phyloP scores from a whole-genome alignment of 2,329 filamentous ascomycete genomes.

The Aspergillus sojae region DNA sequence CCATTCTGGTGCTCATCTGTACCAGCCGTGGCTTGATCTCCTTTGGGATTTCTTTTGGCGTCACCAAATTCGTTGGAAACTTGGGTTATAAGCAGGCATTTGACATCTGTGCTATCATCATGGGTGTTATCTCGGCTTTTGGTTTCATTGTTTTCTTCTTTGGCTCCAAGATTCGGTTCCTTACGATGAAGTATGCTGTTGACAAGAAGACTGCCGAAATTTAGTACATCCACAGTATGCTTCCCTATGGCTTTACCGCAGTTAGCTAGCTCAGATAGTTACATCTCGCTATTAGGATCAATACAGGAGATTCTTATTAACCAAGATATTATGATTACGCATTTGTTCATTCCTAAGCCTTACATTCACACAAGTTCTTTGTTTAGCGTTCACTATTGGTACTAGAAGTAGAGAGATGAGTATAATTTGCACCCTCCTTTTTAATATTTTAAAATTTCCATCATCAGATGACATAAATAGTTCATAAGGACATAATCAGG shows the following conservation, averaged over 20 bases:
- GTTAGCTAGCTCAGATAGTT: background rate
- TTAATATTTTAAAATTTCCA: too few relatives aligned
- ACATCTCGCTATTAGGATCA: background rate
- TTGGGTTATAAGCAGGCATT: background rate
- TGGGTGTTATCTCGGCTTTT: background rate
- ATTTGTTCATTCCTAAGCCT: too few relatives aligned
- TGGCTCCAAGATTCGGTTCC: background rate
- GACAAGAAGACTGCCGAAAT: background rate
- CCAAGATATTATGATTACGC: too few relatives aligned
- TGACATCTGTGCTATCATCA: background rate
- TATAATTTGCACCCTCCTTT: too few relatives aligned
- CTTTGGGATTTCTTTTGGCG: background rate
- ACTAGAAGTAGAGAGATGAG: too few relatives aligned
- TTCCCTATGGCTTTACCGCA: too few relatives aligned
- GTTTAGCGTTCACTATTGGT: too few relatives aligned
- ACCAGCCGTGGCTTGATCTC: background rate
- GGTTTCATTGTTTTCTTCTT: background rate
- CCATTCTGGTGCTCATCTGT: background rate
- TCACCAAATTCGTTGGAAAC: background rate
- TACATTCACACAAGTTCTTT: too few relatives aligned
- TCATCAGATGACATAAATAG: too few relatives aligned
- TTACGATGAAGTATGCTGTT: background rate
- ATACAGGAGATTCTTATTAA: too few relatives aligned
- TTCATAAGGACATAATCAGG: too few relatives aligned
- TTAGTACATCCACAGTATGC: background rate